Base-by-base conservation (phyloP, 2,329 filamentous ascomycete species). In the Dactylellina sp. region DNA sequence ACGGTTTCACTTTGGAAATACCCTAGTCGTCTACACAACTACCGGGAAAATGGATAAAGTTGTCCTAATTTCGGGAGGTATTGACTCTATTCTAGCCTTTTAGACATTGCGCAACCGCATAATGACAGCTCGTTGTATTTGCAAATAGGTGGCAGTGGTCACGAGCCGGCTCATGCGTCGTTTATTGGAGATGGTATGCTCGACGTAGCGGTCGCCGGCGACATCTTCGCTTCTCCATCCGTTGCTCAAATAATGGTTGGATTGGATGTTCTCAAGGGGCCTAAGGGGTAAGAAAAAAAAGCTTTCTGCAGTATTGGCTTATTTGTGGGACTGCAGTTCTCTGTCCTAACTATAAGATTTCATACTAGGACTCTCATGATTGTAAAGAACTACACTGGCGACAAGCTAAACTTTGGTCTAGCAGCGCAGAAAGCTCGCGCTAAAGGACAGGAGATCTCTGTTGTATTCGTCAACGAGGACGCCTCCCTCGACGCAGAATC, bases 371-470 rank as follows among this genome's bases (percentile, higher is more conserved):
- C 97, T 0, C 81, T 97, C 37, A 91, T 97, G 18, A 89, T 93
- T 7, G 91, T 96, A 24, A 97, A 96, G 92, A 97, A 97, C 81
- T 96, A 96, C 82, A 96, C 92, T 0, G 91, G 91, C 18, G 91
- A 93, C 80, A 87, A 97, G 60, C 86, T 97, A 77, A 96, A 97
- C 83, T 97, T 97, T 80, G 93, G 93, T 63, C 90, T 97, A 86
- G 93, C 90, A 0, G 91, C 94, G 5, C 93, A 97, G 81, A 97
- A 97, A 83, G 92, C 93, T n/a, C 89, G 90, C 68, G 92, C 88
- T 0, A 93, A 92, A 0, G 82, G 92, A 20, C 82, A 88, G n/a
- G 53, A 72, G n/a, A 90, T 91, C 0, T 91, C 96, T 80, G 96
- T 97, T 89, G 89, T 96, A 7, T 90, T 97, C 9, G 92, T 97